Percentiles rank a stretch among this genome's conserved stretches.
Evolutionary conservation across 306 rosid genomes (phyloP).

Genomic region (Cyamopsis tetragonoloba): DNA sequence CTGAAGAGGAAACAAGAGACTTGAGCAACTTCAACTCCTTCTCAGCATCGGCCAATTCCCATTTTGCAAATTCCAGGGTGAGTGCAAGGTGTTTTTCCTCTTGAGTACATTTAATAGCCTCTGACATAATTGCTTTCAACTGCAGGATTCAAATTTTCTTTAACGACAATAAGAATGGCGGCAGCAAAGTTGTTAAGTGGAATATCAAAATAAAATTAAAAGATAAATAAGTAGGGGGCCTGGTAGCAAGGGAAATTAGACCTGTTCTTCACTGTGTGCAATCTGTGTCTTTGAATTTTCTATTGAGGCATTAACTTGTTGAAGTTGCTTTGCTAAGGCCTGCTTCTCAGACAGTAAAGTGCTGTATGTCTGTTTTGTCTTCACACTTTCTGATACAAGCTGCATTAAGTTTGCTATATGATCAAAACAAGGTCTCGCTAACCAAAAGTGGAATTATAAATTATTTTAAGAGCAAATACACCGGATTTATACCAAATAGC

Average conservation of each 20-base stretch:
- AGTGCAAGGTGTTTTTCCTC: slow-evolving; percentile 68
- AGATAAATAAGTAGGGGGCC: background rate
- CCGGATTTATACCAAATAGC: slow-evolving; percentile 3
- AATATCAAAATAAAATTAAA: slow-evolving; percentile 8
- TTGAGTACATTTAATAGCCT: slow-evolving; percentile 56
- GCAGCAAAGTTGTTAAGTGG: background rate
- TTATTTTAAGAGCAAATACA: slow-evolving; percentile 5
- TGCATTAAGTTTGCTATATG: slow-evolving; percentile 43
- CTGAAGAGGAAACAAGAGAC: slow-evolving; percentile 62
- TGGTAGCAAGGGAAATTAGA: slow-evolving; percentile 23
- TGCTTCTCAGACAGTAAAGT: slow-evolving; percentile 68
- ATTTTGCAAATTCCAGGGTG: slow-evolving; percentile 59
- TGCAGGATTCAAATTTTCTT: slow-evolving; percentile 40
- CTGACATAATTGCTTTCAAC: slow-evolving; percentile 57
- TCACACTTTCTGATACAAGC: slow-evolving; percentile 96
- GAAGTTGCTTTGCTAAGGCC: slow-evolving; percentile 72
- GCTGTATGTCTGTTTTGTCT: slow-evolving; percentile 72
- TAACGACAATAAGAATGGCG: slow-evolving; percentile 15
- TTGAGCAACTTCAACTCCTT: slow-evolving; percentile 86
- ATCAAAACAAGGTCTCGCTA: slow-evolving; percentile 8
- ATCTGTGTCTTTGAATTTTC: slow-evolving; percentile 57
- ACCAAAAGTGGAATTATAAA: background rate
- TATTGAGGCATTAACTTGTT: slow-evolving; percentile 53
- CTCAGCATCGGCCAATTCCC: slow-evolving; percentile 90
- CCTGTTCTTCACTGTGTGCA: slow-evolving; percentile 68